A percentile compares a stretch with the other conserved stretches of the same genome.
phyloP scores from a whole-genome alignment of 345 rosid species.

The Microthlaspi erraticum region DNA sequence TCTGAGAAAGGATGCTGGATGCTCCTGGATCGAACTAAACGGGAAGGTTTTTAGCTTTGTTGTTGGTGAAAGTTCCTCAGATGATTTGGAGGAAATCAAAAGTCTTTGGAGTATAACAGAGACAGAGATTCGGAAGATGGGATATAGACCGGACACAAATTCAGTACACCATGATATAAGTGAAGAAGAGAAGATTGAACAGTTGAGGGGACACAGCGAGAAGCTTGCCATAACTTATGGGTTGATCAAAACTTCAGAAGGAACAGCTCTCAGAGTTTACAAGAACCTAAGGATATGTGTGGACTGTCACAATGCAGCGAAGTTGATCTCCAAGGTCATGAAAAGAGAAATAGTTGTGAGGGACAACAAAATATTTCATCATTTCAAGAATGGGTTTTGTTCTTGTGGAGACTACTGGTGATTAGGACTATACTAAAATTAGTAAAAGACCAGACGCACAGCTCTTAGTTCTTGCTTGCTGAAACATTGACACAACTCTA shows the following conservation, averaged over 20 bases:
- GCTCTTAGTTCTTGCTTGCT: slow-evolving; percentile 3
- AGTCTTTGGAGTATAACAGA: slow-evolving; percentile 53
- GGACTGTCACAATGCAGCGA: slow-evolving; percentile 70
- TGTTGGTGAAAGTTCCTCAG: slow-evolving; percentile 48
- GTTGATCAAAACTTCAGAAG: slow-evolving; percentile 56
- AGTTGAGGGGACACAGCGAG: slow-evolving; percentile 58
- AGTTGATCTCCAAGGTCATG: slow-evolving; percentile 55
- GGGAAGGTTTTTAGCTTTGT: slow-evolving; percentile 59
- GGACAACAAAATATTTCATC: slow-evolving; percentile 75
- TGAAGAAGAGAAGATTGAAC: slow-evolving; percentile 58
- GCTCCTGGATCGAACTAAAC: slow-evolving; percentile 74
- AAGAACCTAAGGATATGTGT: slow-evolving; percentile 70
- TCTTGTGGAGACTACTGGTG: slow-evolving; percentile 46
- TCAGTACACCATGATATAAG: slow-evolving; percentile 63
- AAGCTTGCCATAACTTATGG: slow-evolving; percentile 65
- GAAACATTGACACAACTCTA: neutral
- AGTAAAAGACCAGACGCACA: neutral
- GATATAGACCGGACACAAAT: slow-evolving; percentile 56
- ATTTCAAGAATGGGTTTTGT: slow-evolving; percentile 63
- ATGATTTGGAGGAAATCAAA: slow-evolving; percentile 43
- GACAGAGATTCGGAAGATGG: slow-evolving; percentile 50
- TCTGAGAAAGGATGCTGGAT: slow-evolving; percentile 63
- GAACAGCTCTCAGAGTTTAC: slow-evolving; percentile 54
- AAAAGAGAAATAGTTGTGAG: slow-evolving; percentile 64
- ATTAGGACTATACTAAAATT: neutral